Evolutionary conservation across 2,329 filamentous ascomycete genomes (phyloP).

Genomic region (Colletotrichum chrysophilum): DNA sequence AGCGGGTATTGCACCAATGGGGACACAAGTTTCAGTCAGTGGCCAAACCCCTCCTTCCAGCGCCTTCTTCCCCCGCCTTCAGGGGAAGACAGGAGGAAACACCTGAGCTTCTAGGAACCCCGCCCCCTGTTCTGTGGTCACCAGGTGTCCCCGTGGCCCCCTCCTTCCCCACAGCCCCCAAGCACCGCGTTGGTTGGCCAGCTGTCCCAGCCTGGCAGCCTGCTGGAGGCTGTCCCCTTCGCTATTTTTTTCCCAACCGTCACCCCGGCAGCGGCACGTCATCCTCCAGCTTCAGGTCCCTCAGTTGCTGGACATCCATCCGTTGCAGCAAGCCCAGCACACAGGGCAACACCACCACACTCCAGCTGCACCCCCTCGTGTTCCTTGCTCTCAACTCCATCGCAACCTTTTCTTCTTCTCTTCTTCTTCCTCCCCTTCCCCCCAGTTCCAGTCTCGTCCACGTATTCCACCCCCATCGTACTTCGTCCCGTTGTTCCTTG

Average conservation of each 20-base stretch:
- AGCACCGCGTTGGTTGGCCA: neutral
- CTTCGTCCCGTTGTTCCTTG: neutral
- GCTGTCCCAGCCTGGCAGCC: neutral
- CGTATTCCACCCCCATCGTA: neutral
- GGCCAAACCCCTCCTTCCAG: neutral
- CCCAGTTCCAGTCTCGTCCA: neutral
- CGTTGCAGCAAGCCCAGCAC: neutral
- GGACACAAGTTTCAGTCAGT: neutral
- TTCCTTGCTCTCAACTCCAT: neutral
- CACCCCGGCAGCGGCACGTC: conserved; percentile 20
- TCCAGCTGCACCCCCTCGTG: neutral
- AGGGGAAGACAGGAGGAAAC: neutral
- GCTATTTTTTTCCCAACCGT: neutral
- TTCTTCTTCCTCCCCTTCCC: neutral
- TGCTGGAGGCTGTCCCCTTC: neutral
- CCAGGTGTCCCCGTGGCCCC: neutral
- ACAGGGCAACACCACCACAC: neutral
- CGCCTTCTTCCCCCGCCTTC: conserved; percentile 6
- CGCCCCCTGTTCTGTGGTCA: neutral
- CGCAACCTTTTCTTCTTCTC: neutral
- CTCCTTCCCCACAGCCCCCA: neutral
- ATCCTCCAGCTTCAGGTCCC: neutral
- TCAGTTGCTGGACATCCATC: neutral
- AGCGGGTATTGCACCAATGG: neutral
- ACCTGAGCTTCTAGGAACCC: neutral